Evolutionary conservation across 225 moss, liverwort and hornwort genomes (phyloP).

Genomic region (Anthoceros angustus): DNA sequence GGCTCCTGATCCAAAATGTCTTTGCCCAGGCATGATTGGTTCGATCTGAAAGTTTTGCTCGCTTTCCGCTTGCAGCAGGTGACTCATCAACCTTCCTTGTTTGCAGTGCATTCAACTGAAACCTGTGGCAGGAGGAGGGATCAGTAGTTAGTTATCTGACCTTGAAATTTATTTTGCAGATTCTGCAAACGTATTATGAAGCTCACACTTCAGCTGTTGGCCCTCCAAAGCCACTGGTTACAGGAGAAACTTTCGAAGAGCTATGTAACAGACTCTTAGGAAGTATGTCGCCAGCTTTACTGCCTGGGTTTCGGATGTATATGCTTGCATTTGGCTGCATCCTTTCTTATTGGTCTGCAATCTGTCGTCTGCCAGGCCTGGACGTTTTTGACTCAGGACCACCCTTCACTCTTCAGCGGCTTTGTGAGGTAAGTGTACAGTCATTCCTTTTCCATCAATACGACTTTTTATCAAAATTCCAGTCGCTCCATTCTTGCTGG

Average conservation of each 20-base stretch:
- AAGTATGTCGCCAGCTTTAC: constrained; percentile 20
- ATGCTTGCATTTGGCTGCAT: constrained; percentile 2
- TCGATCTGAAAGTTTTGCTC: constrained; percentile 43
- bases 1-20: constrained; percentile 8
- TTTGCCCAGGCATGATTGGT: constrained; percentile 42
- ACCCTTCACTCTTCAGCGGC: constrained; percentile 76
- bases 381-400: constrained; percentile 61
- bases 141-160: not conserved
- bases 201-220: constrained; percentile 37
- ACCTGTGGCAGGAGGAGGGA: not conserved
- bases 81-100: constrained; percentile 6
- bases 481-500: too few species aligned
- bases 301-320: not conserved
- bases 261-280: constrained; percentile 50
- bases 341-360: not conserved
- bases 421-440: constrained; percentile 92
- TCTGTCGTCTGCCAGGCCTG: constrained; percentile 24
- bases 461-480: too few species aligned
- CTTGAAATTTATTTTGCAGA: constrained; percentile 19
- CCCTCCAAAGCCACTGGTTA: constrained; percentile 49
- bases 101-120: not conserved
- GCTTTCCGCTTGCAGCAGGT: constrained; percentile 64
- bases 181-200: constrained; percentile 57
- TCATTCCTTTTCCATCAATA: too few species aligned
- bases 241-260: constrained; percentile 54